A percentile compares a stretch with the other conserved stretches of the same genome.
phyloP scores from a whole-genome alignment of 768 basidiomycete genomes.

The Phanerochaete carnosa region DNA sequence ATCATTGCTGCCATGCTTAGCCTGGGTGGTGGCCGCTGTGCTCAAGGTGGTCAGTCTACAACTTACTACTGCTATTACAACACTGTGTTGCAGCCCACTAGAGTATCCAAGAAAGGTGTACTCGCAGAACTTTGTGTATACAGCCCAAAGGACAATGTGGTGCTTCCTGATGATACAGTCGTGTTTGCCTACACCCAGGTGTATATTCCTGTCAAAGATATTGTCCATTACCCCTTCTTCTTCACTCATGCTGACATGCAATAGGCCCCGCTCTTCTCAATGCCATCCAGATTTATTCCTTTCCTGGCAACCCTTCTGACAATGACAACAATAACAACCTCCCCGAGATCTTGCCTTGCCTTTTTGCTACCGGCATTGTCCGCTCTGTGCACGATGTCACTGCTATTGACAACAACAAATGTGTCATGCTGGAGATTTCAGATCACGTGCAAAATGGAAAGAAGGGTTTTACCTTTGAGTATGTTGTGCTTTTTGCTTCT shows the following conservation, averaged over 20 bases:
- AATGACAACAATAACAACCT: conserved; percentile 1
- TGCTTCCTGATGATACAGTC: conserved; percentile 7
- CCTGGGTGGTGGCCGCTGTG: too few species aligned
- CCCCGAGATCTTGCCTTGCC: conserved; percentile 4
- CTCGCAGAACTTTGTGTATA: too few species aligned
- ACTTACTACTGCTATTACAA: too few species aligned
- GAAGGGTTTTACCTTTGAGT: background rate
- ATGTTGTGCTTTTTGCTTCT: background rate
- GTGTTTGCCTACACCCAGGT: conserved; percentile 4
- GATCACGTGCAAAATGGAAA: background rate
- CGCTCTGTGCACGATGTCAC: background rate
- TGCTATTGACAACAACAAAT: background rate
- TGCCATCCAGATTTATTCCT: background rate
- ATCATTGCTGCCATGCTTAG: too few species aligned
- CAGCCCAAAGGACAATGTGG: too few species aligned
- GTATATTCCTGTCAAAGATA: too few species aligned
- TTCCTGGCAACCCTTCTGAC: conserved; percentile 4
- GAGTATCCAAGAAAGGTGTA: too few species aligned
- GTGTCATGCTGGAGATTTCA: background rate
- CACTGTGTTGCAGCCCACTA: too few species aligned
- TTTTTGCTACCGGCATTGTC: background rate
- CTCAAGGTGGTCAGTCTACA: too few species aligned
- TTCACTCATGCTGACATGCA: too few species aligned
- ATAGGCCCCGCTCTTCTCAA: conserved; percentile 6
- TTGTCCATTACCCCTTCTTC: too few species aligned